Conservation (phyloP, 225 moss, liverwort and hornwort species). For the Anthoceros angustus region DNA sequence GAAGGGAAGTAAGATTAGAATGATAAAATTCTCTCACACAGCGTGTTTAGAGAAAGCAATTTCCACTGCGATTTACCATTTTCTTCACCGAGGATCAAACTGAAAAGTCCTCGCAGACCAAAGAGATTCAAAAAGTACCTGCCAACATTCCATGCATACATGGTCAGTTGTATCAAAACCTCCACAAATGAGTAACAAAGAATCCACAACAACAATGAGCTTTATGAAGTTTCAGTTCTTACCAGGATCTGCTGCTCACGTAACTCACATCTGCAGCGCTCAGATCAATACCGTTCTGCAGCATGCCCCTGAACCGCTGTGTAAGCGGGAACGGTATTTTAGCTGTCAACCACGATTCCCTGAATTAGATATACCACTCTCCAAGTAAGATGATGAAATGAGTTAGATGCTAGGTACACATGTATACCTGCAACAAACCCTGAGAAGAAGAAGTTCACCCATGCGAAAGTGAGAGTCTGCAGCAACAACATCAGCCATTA, state of each 20-base stretch:
- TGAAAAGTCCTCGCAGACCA: slow-evolving; percentile 80
- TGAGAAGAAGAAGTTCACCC: slow-evolving; percentile 98
- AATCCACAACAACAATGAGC: neutral
- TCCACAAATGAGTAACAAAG: neutral
- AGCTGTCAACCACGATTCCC: slow-evolving; percentile 16
- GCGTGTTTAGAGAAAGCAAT: too few species aligned
- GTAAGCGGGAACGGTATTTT: slow-evolving; percentile 95
- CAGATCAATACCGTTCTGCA: slow-evolving; percentile 90
- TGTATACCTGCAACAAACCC: slow-evolving; percentile 60
- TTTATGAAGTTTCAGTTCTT: neutral
- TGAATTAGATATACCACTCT: neutral
- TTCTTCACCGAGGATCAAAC: slow-evolving; percentile 93
- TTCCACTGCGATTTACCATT: slow-evolving; percentile 24
- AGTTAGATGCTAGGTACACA: too few species aligned
- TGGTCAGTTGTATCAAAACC: neutral
- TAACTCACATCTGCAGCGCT: slow-evolving; percentile 95
- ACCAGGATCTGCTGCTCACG: slow-evolving; percentile 94
- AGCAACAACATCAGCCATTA: too few species aligned
- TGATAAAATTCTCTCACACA: too few species aligned
- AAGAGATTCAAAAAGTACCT: slow-evolving; percentile 85
- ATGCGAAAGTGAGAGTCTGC: slow-evolving; percentile 77
- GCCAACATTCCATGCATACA: neutral
- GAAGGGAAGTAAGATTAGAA: neutral
- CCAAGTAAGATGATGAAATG: neutral
- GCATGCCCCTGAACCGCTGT: slow-evolving; percentile 85